Evolutionary conservation across 441 rosid species (phyloP), one percentile per base, ranked within the genome.

Genomic region (Francoa sonchifolia): DNA sequence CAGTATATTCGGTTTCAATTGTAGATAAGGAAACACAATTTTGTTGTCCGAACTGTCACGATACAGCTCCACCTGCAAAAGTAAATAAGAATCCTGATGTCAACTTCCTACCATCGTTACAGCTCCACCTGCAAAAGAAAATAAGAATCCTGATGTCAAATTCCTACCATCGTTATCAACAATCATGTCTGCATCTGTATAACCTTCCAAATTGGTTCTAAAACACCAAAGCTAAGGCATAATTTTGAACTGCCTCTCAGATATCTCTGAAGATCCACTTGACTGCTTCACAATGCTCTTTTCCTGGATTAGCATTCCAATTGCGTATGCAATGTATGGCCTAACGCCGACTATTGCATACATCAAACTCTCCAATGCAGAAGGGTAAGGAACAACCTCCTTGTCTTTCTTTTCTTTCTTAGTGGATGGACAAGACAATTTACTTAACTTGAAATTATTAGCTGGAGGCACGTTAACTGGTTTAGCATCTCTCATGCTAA

Each of bases 1-100:
- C 36, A 9, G 16, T 35, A 11, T 35, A 14, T 17, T 35, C 19
- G 4, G 21, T 20, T 11, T 35, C 15, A 7, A 20, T 35, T 16
- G 40, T 35, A 35, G 40, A 35, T 16, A 35, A 35, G 1, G 40
- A 8, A 16, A 35, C 40, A 35, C 40, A 17, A 8, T 13, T 35
- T 17, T 35, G 21, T 11, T 14, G 16, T 13, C 16, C 16, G 4
- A n/a, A 35, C 3, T 35, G 39, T 5, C 39, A 35, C 5, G 39
- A 13, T 3, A 35, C 20, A 14, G 19, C 8, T 35, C 39, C 39
- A 6, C 39, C 39, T 14, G 20, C 6, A 4, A 35, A 35, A 13
- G 19, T 35, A 10, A 30, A 32, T 16, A 41, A 6, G 39, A 41
- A 19, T 11, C 33, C 33, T 5, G 14, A 42, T 2, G 22, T 42